phyloP scores from a whole-genome alignment of 2,329 filamentous ascomycete species.

The Tolypocladium amazonense region DNA sequence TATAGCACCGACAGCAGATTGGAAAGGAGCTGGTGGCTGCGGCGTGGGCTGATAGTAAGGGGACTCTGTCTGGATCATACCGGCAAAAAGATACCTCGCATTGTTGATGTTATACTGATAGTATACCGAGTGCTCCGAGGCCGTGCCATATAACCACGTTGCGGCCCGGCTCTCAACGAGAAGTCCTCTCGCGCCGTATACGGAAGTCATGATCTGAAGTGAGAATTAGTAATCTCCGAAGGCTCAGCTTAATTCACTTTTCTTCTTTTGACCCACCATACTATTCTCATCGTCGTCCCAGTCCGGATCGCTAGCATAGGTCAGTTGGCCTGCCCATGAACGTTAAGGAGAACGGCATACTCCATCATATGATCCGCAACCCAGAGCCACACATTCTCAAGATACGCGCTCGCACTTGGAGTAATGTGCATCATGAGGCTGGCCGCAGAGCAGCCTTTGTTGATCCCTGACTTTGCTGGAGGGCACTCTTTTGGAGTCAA shows the following conservation, averaged over 20 bases:
- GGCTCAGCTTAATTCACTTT: too few relatives aligned
- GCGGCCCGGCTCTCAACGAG: background rate
- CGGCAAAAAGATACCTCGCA: constrained; percentile 42
- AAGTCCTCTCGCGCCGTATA: background rate
- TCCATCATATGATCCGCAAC: background rate
- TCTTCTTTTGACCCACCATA: too few relatives aligned
- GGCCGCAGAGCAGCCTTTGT: background rate
- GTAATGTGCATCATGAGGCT: background rate
- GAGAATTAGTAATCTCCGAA: too few relatives aligned
- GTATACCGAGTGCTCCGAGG: constrained; percentile 36
- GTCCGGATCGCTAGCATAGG: too few relatives aligned
- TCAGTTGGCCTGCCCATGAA: too few relatives aligned
- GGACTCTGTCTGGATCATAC: constrained; percentile 57
- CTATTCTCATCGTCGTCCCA: too few relatives aligned
- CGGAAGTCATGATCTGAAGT: background rate
- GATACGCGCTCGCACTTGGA: background rate
- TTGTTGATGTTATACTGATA: constrained; percentile 37
- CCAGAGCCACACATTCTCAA: background rate
- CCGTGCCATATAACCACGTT: background rate
- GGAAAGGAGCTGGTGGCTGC: constrained; percentile 10
- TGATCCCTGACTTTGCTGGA: background rate
- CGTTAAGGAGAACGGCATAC: too few relatives aligned
- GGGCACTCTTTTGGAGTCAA: background rate
- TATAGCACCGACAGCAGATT: background rate
- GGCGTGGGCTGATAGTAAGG: constrained; percentile 17